phyloP scores from a whole-genome alignment of 306 rosid genomes.

The Trifolium pratense region DNA sequence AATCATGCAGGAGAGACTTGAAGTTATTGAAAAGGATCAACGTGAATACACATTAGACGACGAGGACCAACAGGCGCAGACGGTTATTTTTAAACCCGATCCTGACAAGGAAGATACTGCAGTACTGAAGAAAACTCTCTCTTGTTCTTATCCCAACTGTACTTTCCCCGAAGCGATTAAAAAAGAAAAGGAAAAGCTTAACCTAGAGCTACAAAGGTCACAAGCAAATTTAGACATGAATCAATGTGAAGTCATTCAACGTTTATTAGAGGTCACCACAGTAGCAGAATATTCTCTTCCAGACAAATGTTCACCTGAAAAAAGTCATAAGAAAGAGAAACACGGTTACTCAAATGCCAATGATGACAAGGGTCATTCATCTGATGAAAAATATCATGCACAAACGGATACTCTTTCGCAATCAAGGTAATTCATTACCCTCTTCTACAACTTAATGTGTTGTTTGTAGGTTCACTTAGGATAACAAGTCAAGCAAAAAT shows the following conservation, averaged over 20 bases:
- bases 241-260: conserved; percentile 96
- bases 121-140: conserved; percentile 88
- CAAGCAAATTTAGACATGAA: conserved; percentile 78
- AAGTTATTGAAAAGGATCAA: conserved; percentile 87
- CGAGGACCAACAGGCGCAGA: conserved; percentile 83
- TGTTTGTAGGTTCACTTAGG: conserved; percentile 18
- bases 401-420: conserved; percentile 50
- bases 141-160: conserved; percentile 90
- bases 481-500: conserved; percentile 3
- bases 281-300: conserved; percentile 64
- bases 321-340: conserved; percentile 64
- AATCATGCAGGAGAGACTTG: conserved; percentile 83
- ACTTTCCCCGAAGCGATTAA: conserved; percentile 77
- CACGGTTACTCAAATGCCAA: conserved; percentile 53
- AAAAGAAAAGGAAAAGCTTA: conserved; percentile 94
- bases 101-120: conserved; percentile 72
- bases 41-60: conserved; percentile 96
- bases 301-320: conserved; percentile 64
- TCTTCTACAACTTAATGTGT: conserved; percentile 5
- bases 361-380: conserved; percentile 56
- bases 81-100: conserved; percentile 86
- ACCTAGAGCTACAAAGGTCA: conserved; percentile 83
- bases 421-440: conserved; percentile 58
- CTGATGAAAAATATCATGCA: conserved; percentile 60
- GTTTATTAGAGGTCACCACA: conserved; percentile 84